Percentiles rank a stretch among this genome's conserved stretches.
phyloP scores from a whole-genome alignment of 1,139 yeast genomes.

The Yarrowia galli region DNA sequence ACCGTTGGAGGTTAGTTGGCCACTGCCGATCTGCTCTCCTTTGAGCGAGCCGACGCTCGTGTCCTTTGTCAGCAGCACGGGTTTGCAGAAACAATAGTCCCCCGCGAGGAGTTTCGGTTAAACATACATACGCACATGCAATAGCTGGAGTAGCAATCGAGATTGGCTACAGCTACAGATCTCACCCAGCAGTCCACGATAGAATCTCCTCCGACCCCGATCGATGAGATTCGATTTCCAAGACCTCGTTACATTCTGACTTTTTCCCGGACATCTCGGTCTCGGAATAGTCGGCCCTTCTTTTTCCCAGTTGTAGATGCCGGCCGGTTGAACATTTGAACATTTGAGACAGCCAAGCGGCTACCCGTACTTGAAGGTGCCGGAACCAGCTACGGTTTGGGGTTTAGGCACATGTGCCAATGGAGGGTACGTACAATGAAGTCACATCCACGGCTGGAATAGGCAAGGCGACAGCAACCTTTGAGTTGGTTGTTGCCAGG shows the following conservation, averaged over 20 bases:
- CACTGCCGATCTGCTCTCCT: background rate
- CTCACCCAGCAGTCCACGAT: no score
- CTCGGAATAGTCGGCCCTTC: background rate
- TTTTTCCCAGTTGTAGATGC: background rate
- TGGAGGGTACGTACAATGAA: background rate
- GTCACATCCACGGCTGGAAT: constrained; percentile 4
- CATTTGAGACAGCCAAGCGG: constrained; percentile 3
- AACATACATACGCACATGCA: background rate
- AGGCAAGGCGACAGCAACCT: constrained; percentile 14
- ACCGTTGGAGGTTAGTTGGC: constrained; percentile 20
- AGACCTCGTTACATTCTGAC: background rate
- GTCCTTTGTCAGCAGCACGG: constrained; percentile 3
- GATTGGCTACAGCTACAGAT: no score
- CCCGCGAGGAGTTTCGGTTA: background rate
- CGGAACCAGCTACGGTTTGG: background rate
- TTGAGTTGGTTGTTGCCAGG: background rate
- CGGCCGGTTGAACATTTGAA: no score
- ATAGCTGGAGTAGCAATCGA: constrained; percentile 4
- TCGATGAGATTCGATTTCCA: no score
- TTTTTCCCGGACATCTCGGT: constrained; percentile 16
- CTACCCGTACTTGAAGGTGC: background rate
- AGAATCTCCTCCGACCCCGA: no score
- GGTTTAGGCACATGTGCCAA: background rate
- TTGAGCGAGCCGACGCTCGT: constrained; percentile 3
- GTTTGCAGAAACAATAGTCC: background rate